Evolutionary conservation across 2,329 filamentous ascomycete genomes (phyloP).

Genomic region (Penicillium sp.): DNA sequence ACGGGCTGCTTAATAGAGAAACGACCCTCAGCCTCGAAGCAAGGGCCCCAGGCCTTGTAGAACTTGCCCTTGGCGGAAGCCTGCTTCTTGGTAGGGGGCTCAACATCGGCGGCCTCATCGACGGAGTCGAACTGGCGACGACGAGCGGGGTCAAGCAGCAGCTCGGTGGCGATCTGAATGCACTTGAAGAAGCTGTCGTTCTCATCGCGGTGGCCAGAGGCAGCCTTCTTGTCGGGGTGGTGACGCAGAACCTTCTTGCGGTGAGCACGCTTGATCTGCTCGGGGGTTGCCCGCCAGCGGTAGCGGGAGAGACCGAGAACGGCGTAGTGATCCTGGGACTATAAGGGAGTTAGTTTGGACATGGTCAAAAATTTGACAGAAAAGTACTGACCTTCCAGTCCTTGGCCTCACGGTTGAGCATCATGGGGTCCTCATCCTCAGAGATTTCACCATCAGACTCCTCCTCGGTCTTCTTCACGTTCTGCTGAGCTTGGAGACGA

Average conservation of each 20-base stretch:
- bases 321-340: constrained; percentile 97
- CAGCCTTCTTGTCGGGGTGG: constrained; percentile 98
- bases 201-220: constrained; percentile 76
- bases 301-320: constrained; percentile 91
- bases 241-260: constrained; percentile 99
- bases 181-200: constrained; percentile 99
- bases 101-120: constrained; percentile 88
- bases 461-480: constrained; percentile 92
- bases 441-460: constrained; percentile 88
- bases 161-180: constrained; percentile 96
- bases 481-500: constrained; percentile 91
- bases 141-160: constrained; percentile 87
- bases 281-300: constrained; percentile 88
- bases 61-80: constrained; percentile 74
- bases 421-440: constrained; percentile 88
- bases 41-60: constrained; percentile 89
- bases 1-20: constrained; percentile 93
- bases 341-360: constrained; percentile 12
- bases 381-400: constrained; percentile 84
- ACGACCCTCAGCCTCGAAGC: constrained; percentile 88
- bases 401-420: constrained; percentile 92
- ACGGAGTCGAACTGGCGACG: constrained; percentile 96
- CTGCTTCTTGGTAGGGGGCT: constrained; percentile 91
- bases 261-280: constrained; percentile 98
- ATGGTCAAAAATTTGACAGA: background rate